phyloP scores from a whole-genome alignment of 306 rosid genomes.

The Styphnolobium japonicum region DNA sequence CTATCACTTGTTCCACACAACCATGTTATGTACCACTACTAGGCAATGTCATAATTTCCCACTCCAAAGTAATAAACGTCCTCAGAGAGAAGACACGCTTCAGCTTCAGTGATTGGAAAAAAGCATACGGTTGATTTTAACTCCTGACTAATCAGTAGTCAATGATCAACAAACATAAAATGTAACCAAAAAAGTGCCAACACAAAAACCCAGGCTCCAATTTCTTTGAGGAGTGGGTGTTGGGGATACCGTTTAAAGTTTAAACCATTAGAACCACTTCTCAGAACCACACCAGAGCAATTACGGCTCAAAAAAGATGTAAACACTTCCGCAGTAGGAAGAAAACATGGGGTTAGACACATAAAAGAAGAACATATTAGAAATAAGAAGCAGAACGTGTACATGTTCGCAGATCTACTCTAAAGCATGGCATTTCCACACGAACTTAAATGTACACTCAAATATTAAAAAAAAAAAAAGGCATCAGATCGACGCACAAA shows the following conservation, averaged over 20 bases:
- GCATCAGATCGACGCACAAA: constrained; percentile 42
- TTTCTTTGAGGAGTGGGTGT: background rate
- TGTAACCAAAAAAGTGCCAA: background rate
- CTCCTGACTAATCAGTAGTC: background rate
- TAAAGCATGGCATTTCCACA: constrained; percentile 9
- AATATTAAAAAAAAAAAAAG: constrained; percentile 8
- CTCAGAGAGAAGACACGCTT: background rate
- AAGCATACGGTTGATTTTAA: background rate
- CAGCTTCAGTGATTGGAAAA: background rate
- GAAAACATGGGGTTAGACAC: too few species aligned
- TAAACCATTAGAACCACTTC: background rate
- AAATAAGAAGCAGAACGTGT: background rate
- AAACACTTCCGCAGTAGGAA: too few species aligned
- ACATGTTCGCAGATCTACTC: constrained; percentile 50
- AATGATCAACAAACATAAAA: background rate
- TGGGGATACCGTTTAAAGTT: too few species aligned
- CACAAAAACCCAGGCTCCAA: background rate
- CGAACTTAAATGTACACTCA: background rate
- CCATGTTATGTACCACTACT: too few species aligned
- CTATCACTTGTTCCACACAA: background rate
- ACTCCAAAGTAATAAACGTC: background rate
- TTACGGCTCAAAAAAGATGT: background rate
- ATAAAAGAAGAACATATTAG: background rate
- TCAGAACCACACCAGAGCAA: background rate
- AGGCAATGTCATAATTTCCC: too few species aligned